Evolutionary conservation across 306 rosid species (phyloP), one percentile per base, ranked within the genome.

Genomic region (Prinsepia uniflora): DNA sequence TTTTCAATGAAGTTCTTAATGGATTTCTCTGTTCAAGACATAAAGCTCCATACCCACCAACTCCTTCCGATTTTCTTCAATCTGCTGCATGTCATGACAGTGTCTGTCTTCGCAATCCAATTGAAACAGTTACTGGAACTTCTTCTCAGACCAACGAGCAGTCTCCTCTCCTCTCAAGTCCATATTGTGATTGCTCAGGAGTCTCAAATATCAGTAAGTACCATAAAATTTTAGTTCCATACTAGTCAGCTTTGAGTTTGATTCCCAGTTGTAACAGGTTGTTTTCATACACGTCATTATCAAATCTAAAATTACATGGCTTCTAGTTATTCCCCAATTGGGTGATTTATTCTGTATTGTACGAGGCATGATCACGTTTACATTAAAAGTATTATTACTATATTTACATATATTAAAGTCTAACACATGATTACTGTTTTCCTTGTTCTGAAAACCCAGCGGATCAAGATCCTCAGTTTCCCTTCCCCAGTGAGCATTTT

Each of bases 1-100:
- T 93, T 78, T 93, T 93, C 91, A 93, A 93, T 75, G 98, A 93
- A 88, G 89, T 93, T 86, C 97, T 93, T 34, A 93, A 93, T 76
- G 98, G 98, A 45, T 88, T 90, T 82, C 97, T 93, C 78, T 81
- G 86, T 70, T 83, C 96, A 75, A 84, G 96, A 86, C 90, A 87
- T 80, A 87, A 84, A 76, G 84, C 96, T 72, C 85, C 91, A 39
- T 77, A 78, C 63, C 98, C 98, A 30, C 97, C 94, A 40, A 77
- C 85, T 76, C 98, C 98, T 71, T 79, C 90, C 12, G 90, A 82
- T 73, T 80, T 85, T 77, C 68, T 65, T 82, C 83, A 72, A 69
- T 60, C 80, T 78, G 79, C 34, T 60, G 81, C 75, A 68, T 74
- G 63, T 71, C 60, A 71, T 76, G 83, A 73, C 66, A 83, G 80